A percentile compares a stretch with the other conserved stretches of the same genome.
Conservation (phyloP, 2,329 filamentous ascomycete species). For the Ceratocystis smalleyi region DNA sequence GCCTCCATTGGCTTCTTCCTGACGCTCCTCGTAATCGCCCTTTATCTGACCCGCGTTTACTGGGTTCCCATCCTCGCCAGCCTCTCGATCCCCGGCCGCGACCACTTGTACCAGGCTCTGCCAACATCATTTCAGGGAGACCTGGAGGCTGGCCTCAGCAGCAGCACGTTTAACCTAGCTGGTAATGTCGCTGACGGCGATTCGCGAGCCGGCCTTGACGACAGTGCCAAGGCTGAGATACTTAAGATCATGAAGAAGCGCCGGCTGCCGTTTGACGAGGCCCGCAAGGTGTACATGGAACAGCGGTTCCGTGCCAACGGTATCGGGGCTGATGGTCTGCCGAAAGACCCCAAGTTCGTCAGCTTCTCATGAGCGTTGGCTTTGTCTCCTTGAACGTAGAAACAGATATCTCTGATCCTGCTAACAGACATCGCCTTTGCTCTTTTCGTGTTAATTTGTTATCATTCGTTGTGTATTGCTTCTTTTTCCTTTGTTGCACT, state of each 20-base stretch:
- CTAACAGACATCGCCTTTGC: neutral
- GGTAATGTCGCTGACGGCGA: constrained; percentile 71
- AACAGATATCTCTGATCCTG: neutral
- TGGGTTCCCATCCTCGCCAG: constrained; percentile 61
- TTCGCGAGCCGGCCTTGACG: constrained; percentile 63
- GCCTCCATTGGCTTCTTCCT: constrained; percentile 60
- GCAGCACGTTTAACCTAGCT: constrained; percentile 65
- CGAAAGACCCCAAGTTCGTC: constrained; percentile 87
- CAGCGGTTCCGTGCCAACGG: constrained; percentile 72
- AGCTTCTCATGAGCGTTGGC: constrained; percentile 47
- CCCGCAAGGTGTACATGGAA: constrained; percentile 72
- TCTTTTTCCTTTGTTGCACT: neutral
- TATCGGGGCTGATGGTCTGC: constrained; percentile 75
- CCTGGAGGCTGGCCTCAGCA: constrained; percentile 74
- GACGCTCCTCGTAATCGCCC: constrained; percentile 54
- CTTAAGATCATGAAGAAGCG: constrained; percentile 79
- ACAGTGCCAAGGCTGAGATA: constrained; percentile 64
- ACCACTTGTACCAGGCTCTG: constrained; percentile 61
- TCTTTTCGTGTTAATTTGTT: constrained; percentile 2
- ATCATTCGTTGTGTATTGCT: neutral
- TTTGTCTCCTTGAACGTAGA: too few relatives aligned
- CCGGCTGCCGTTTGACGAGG: constrained; percentile 77
- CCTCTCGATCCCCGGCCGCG: constrained; percentile 33
- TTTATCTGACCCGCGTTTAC: constrained; percentile 64
- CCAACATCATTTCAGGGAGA: constrained; percentile 67